Conservation (phyloP, 2,329 filamentous ascomycete species). For the Lanzia echinophila region DNA sequence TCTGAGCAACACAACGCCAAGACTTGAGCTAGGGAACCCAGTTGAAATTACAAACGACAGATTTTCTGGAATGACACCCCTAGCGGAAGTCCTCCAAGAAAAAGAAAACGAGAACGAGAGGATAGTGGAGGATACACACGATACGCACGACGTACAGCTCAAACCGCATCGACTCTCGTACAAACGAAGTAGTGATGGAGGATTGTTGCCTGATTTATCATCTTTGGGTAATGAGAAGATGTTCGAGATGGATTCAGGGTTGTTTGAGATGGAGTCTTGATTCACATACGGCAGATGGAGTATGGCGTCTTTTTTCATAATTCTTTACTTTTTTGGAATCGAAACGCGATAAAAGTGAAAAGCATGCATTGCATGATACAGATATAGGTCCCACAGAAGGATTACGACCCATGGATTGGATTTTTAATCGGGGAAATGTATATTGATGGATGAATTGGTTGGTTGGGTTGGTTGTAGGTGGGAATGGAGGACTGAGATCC, state of each 20-base stretch:
- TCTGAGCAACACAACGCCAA: constrained; percentile 29
- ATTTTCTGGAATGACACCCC: constrained; percentile 13
- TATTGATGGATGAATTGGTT: too few species aligned
- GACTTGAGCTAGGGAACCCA: constrained; percentile 24
- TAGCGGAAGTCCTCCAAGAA: constrained; percentile 1
- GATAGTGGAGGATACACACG: background rate
- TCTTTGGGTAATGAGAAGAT: constrained; percentile 12
- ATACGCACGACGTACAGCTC: background rate
- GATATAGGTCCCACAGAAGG: too few species aligned
- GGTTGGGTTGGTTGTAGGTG: too few species aligned
- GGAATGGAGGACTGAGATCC: too few species aligned
- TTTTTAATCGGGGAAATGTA: too few species aligned
- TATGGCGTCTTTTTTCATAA: too few species aligned
- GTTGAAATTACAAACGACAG: constrained; percentile 22
- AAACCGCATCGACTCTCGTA: constrained; percentile 6
- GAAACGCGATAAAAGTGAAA: too few species aligned
- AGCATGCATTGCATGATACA: too few species aligned
- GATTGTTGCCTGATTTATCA: constrained; percentile 4
- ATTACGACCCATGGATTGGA: too few species aligned
- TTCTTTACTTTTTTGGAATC: too few species aligned
- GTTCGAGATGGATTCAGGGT: constrained; percentile 11
- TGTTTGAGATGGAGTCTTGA: constrained; percentile 13
- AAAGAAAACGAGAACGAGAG: constrained; percentile 5
- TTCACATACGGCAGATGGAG: background rate
- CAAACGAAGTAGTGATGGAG: constrained; percentile 5